These are phyloP conservation scores for Cornus suecica DNA, from an alignment of 148 eudicot genomes.

Conservation along the genomic window DNA sequence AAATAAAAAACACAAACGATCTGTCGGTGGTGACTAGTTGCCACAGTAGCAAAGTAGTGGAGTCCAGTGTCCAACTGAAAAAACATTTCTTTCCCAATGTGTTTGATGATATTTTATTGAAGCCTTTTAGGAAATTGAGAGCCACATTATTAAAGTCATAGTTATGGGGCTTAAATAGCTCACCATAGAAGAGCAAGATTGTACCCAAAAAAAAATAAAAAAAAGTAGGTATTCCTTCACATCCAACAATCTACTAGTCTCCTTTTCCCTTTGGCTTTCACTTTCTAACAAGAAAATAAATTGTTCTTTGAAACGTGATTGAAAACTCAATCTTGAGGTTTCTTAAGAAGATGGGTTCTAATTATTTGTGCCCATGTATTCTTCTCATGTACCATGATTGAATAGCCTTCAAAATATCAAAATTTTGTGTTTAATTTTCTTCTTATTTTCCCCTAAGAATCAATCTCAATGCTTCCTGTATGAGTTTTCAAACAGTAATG, in stretches of 20 bases:
- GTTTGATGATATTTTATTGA: neutral
- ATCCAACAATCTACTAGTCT: neutral
- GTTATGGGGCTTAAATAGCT: neutral
- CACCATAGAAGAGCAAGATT: neutral
- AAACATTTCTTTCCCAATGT: too few species aligned
- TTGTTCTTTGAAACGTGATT: too few species aligned
- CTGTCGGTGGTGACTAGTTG: neutral
- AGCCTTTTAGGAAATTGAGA: neutral
- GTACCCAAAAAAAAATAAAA: neutral
- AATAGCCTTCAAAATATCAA: too few species aligned
- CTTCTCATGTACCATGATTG: too few species aligned
- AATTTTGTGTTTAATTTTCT: too few species aligned
- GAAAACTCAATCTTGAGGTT: neutral
- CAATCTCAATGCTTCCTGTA: too few species aligned
- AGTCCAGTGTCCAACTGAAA: neutral
- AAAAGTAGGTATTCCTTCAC: neutral
- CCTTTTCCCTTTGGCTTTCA: neutral
- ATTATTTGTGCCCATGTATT: too few species aligned
- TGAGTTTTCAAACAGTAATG: too few species aligned
- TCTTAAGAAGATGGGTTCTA: neutral
- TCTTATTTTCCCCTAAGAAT: too few species aligned
- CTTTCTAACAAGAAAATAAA: neutral
- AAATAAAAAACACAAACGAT: neutral
- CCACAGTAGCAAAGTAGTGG: neutral
- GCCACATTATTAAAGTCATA: neutral